Evolutionary conservation across 1,139 yeast genomes (phyloP).

Genomic region (Yamadazyma aaseri): DNA sequence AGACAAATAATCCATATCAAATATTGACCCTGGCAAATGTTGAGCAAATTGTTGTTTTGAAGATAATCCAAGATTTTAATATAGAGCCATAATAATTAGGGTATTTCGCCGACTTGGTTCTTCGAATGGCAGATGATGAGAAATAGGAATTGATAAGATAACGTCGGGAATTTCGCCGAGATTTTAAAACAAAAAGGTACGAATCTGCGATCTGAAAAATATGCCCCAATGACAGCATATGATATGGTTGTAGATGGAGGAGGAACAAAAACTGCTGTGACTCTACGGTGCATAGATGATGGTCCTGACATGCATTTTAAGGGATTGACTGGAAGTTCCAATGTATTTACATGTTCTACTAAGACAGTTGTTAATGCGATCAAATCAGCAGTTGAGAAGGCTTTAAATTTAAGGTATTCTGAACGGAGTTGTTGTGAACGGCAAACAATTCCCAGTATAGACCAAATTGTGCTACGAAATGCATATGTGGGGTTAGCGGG

Average conservation of each 20-base stretch:
- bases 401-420: slow-evolving; percentile 1
- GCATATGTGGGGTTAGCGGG: slow-evolving; percentile 8
- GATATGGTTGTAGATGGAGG: slow-evolving; percentile 10
- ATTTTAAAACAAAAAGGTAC: too few relatives aligned
- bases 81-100: not conserved
- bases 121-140: too few relatives aligned
- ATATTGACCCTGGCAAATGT: too few relatives aligned
- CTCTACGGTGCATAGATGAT: not conserved
- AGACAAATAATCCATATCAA: too few relatives aligned
- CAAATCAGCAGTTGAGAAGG: slow-evolving; percentile 4
- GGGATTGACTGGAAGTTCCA: slow-evolving; percentile 6
- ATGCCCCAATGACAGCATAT: too few relatives aligned
- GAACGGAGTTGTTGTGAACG: not conserved
- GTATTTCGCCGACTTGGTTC: not conserved
- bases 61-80: too few relatives aligned
- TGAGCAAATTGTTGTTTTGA: too few relatives aligned
- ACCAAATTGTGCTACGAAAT: not conserved
- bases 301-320: not conserved
- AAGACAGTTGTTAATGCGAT: slow-evolving; percentile 3
- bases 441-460: not conserved
- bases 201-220: too few relatives aligned
- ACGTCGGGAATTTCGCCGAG: too few relatives aligned
- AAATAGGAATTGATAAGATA: too few relatives aligned
- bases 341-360: slow-evolving; percentile 3
- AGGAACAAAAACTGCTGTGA: slow-evolving; percentile 9